Base-by-base conservation (phyloP, 2,329 filamentous ascomycete species). In the Microcera coccophila region DNA sequence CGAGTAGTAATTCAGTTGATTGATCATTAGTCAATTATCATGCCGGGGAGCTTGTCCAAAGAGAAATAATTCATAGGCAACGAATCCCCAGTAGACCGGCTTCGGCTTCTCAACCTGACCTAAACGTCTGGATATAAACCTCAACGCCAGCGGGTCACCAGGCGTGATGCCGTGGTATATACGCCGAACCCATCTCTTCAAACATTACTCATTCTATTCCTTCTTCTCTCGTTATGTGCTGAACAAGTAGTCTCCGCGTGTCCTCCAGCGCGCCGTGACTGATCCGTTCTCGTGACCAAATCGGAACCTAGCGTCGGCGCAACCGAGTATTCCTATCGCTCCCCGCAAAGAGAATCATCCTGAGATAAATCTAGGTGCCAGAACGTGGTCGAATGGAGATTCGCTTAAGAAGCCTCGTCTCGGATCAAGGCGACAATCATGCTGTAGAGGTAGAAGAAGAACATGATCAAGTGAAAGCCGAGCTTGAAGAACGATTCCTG, bases 401-500 rank as follows among this genome's bases (percentile, higher is more conserved):
- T 36, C 42, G 44, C 38, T 84, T 84, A 95, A 70, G 90, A 81
- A 47, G 86, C 81, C 73, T 98, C 93, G 69, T 97, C 93, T 63
- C 86, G 84, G 75, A 98, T 98, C 51, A 98, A 79, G 55, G 93
- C 91, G 53, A 96, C 91, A 59, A 93, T 93, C 87, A 93, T 94
- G 84, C 87, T 94, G 81, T 95, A 95, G 44, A 98, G 85, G 74
- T 98, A 98, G 81, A 97, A 98, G 83, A 98, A 98, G 81, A 98
- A 98, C 90, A 98, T 96, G 73, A 98, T 70, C 48, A 98, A 77
- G 71, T 98, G 93, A 79, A 98, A 98, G 43, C 91, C 93, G 33
- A 98, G 87, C 76, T 98, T 98, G 75, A 93, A 84, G 70, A 98
- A 98, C 1, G 93, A 97, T 81, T 98, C 93, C 90, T 95, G 44